Conservation (phyloP, 139 green algal genomes). For the Astrephomene gubernaculifera region DNA sequence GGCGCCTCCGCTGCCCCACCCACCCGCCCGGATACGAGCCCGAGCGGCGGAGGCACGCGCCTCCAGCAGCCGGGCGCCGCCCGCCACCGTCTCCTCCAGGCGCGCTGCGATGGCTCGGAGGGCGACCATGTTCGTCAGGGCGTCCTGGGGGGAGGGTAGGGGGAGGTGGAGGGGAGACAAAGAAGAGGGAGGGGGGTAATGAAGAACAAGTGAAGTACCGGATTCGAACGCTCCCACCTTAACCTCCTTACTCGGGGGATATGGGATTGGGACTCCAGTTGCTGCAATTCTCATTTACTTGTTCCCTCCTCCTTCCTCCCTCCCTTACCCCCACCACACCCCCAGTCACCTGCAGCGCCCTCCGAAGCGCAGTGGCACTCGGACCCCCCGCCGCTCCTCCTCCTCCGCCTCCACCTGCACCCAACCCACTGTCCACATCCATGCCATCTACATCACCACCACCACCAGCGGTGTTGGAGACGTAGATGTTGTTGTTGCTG, state of each 20-base stretch:
- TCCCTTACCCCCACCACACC: too few relatives aligned
- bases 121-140: conserved; percentile 52
- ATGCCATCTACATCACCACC: too few relatives aligned
- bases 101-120: conserved; percentile 49
- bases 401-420: background rate
- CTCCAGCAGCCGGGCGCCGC: background rate
- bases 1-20: conserved; percentile 1
- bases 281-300: too few relatives aligned
- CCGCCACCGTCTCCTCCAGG: conserved; percentile 60
- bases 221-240: too few relatives aligned
- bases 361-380: background rate
- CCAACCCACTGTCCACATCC: too few relatives aligned
- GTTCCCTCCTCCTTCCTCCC: too few relatives aligned
- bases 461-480: too few relatives aligned
- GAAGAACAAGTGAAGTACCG: too few relatives aligned
- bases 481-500: too few relatives aligned
- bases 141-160: background rate
- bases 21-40: background rate
- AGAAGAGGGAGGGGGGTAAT: background rate
- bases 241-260: too few relatives aligned
- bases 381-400: background rate
- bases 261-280: too few relatives aligned
- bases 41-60: conserved; percentile 20
- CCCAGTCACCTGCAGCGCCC: conserved; percentile 5
- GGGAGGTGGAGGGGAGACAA: background rate